Conservation (phyloP, 768 basidiomycete species). For the Myochromella boudieri region DNA sequence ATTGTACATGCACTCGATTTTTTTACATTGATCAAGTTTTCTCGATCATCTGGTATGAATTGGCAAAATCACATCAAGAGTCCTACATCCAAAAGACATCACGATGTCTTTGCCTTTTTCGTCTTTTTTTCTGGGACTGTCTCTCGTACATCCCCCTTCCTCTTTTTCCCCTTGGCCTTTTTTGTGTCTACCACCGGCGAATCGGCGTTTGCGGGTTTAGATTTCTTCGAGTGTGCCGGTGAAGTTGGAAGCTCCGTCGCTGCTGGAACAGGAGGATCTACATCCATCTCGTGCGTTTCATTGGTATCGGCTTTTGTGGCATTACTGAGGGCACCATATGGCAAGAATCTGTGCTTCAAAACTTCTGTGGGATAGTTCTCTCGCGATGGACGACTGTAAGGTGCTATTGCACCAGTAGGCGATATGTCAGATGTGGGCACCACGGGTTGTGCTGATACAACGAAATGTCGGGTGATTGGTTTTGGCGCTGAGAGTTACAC, state of each 20-base stretch:
- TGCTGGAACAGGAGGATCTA: constrained; percentile 5
- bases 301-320: constrained; percentile 19
- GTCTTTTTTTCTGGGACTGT: constrained; percentile 37
- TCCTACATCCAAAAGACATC: constrained; percentile 1
- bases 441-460: constrained; percentile 52
- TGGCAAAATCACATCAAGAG: too few relatives aligned
- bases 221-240: constrained; percentile 10
- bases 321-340: constrained; percentile 50
- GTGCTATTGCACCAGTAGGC: constrained; percentile 17
- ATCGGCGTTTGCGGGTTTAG: constrained; percentile 11
- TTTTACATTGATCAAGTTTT: constrained; percentile 6
- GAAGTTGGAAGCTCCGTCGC: neutral
- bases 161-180: constrained; percentile 47
- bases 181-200: constrained; percentile 21
- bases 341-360: constrained; percentile 63
- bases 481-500: constrained; percentile 71
- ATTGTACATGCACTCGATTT: constrained; percentile 10
- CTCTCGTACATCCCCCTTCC: constrained; percentile 35
- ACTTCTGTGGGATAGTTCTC: constrained; percentile 57
- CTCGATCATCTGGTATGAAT: neutral
- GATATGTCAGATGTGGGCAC: constrained; percentile 29
- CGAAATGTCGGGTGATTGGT: constrained; percentile 55
- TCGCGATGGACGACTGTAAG: constrained; percentile 54
- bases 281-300: constrained; percentile 24
- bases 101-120: constrained; percentile 45